Percentiles rank a stretch among this genome's conserved stretches.
Evolutionary conservation across 768 basidiomycete genomes (phyloP).

Genomic region (Calocybe indica): DNA sequence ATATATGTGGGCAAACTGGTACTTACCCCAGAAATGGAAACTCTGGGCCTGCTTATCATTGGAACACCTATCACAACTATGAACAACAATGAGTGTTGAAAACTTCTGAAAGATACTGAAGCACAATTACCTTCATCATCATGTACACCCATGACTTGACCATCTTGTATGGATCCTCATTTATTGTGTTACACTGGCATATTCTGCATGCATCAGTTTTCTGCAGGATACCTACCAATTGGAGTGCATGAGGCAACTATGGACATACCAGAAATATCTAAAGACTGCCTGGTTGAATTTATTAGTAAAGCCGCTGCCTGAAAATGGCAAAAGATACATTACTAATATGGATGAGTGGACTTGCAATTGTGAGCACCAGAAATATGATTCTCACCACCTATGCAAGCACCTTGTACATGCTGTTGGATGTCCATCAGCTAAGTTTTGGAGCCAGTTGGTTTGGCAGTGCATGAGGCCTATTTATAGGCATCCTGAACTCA

Average conservation of each 20-base stretch:
- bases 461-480: background rate
- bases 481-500: background rate
- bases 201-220: too few species aligned
- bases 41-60: slow-evolving; percentile 13
- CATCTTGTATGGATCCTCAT: too few species aligned
- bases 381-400: slow-evolving; percentile 1
- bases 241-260: background rate
- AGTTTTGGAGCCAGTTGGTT: slow-evolving; percentile 1
- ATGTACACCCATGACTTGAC: too few species aligned
- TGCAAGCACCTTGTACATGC: slow-evolving; percentile 1
- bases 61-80: too few species aligned
- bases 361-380: slow-evolving; percentile 1
- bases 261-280: slow-evolving; percentile 1
- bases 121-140: too few species aligned
- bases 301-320: background rate
- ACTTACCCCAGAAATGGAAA: slow-evolving; percentile 10
- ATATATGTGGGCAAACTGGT: slow-evolving; percentile 20
- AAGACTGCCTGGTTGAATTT: background rate
- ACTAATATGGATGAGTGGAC: background rate
- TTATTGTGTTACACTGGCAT: too few species aligned
- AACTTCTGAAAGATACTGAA: too few species aligned
- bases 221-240: background rate
- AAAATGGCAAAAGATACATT: background rate
- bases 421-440: background rate
- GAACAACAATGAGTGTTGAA: too few species aligned